A percentile compares a stretch with the other conserved stretches of the same genome.
Evolutionary conservation across 139 green algal genomes (phyloP).

Genomic region (Micractinium conductrix): DNA sequence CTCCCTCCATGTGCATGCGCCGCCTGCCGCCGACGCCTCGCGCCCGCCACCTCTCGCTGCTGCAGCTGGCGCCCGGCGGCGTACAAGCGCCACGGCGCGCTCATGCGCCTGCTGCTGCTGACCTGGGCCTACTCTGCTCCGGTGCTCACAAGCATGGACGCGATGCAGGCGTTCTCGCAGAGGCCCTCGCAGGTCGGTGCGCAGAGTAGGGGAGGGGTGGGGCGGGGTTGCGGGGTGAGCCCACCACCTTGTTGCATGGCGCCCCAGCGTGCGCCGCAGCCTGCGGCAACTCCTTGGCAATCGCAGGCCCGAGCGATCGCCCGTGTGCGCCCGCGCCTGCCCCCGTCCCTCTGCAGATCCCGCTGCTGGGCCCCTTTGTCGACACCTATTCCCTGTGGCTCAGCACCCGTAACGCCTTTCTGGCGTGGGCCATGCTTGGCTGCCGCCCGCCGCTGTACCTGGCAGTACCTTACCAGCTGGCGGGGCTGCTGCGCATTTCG

Average conservation of each 20-base stretch:
- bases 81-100: neutral
- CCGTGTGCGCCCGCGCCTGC: neutral
- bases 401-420: neutral
- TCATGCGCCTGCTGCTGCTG: neutral
- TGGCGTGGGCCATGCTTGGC: neutral
- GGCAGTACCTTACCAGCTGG: neutral
- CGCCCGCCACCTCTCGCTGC: neutral
- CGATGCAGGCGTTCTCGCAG: neutral
- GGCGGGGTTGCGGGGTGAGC: too few relatives aligned
- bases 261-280: too few relatives aligned
- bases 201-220: neutral
- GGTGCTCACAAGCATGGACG: neutral
- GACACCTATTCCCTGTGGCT: neutral
- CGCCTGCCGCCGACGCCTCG: neutral
- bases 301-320: too few relatives aligned
- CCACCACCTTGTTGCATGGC: neutral
- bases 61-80: neutral
- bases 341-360: neutral
- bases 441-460: neutral
- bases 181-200: neutral
- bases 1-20: neutral
- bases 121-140: neutral
- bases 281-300: too few relatives aligned
- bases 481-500: neutral
- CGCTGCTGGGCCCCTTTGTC: neutral